Conservation (phyloP, 257 asterid species). For the Solanum bukasovii region DNA sequence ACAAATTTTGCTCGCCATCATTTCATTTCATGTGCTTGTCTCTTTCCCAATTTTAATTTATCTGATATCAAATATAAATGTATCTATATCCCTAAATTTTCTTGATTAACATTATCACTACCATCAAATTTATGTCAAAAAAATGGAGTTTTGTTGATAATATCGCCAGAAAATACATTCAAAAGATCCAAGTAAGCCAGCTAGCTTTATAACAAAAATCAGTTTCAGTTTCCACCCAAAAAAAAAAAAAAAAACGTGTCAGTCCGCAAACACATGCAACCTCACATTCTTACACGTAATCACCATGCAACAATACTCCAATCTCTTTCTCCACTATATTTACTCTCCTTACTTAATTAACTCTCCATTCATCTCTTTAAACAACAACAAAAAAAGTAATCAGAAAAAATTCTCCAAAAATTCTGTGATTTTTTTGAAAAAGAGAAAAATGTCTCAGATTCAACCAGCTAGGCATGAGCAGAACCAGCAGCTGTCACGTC, state of each 20-base stretch:
- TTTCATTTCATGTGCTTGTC: too few species aligned
- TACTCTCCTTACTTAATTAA: not conserved
- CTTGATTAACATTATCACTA: not conserved
- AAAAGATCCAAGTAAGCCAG: not conserved
- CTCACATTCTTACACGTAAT: slow-evolving; percentile 35
- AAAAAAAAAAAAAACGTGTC: slow-evolving; percentile 26
- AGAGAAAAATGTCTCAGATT: not conserved
- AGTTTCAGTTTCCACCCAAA: not conserved
- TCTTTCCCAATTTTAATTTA: too few species aligned
- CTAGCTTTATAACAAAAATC: not conserved
- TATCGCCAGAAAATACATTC: not conserved
- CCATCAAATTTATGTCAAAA: not conserved
- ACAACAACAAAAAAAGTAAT: too few species aligned
- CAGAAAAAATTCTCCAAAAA: not conserved
- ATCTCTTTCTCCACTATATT: not conserved
- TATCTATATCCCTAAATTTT: too few species aligned
- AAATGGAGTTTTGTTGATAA: not conserved
- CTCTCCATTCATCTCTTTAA: not conserved
- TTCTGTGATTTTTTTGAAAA: not conserved
- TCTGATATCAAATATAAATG: too few species aligned
- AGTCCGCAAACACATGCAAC: slow-evolving; percentile 14
- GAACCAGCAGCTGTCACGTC: slow-evolving; percentile 43
- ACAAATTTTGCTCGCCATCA: too few species aligned
- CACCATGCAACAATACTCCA: slow-evolving; percentile 21
- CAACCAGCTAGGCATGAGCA: slow-evolving; percentile 14